Percentiles rank a stretch among this genome's conserved stretches.
Evolutionary conservation across 306 rosid species (phyloP).

Genomic region (Cicer cuneatum): DNA sequence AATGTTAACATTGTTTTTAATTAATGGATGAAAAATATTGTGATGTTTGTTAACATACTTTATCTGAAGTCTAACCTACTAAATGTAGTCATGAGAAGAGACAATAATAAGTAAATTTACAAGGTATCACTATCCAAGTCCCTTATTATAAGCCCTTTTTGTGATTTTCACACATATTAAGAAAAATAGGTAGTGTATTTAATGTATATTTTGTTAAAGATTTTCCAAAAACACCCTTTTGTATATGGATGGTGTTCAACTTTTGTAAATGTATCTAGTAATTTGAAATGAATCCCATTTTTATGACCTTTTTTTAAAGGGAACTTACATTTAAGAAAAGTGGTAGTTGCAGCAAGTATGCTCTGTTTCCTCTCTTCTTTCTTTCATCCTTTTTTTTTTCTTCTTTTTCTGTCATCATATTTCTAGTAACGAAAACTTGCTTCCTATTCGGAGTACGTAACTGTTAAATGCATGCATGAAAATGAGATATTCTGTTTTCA

Average conservation of each 20-base stretch:
- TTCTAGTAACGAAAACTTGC: conserved; percentile 8
- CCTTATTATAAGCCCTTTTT: too few relatives aligned
- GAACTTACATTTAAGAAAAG: too few relatives aligned
- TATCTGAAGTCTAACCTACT: not conserved
- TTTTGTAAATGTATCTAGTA: too few relatives aligned
- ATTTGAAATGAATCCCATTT: too few relatives aligned
- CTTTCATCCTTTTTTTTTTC: not conserved
- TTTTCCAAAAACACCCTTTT: too few relatives aligned
- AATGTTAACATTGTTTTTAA: conserved; percentile 13
- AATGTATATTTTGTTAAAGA: too few relatives aligned
- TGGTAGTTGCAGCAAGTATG: not conserved
- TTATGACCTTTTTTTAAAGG: too few relatives aligned
- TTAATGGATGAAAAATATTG: conserved; percentile 4
- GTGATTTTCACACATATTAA: too few relatives aligned
- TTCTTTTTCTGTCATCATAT: not conserved
- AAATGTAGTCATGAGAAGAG: not conserved
- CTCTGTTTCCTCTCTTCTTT: conserved; percentile 6
- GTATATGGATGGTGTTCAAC: too few relatives aligned
- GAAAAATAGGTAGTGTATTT: too few relatives aligned
- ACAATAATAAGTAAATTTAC: conserved; percentile 9
- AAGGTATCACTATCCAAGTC: not conserved
- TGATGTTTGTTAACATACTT: conserved; percentile 7
- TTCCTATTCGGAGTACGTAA: not conserved
- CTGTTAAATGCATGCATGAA: conserved; percentile 21
- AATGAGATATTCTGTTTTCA: not conserved